Conservation (phyloP, 345 rosid species). For the Nephelium lappaceum region DNA sequence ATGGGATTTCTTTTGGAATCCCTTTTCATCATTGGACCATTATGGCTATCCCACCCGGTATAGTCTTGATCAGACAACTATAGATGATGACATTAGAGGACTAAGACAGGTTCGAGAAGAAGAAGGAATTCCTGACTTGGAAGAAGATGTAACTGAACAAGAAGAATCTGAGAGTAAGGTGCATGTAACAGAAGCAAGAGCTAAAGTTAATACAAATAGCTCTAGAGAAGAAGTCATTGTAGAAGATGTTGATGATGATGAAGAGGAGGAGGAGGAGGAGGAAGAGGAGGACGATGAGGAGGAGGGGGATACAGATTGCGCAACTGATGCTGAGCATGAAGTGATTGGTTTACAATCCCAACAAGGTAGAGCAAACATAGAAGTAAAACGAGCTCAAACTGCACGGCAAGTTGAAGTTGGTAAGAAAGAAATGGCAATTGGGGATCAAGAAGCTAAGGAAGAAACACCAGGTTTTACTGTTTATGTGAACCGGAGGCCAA, state of each 20-base stretch:
- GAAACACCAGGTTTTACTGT: conserved; percentile 86
- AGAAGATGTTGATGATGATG: conserved; percentile 69
- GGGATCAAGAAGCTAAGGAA: conserved; percentile 41
- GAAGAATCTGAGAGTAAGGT: conserved; percentile 46
- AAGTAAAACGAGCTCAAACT: conserved; percentile 52
- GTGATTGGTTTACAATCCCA: conserved; percentile 45
- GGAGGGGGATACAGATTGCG: conserved; percentile 49
- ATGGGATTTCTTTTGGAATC: conserved; percentile 99
- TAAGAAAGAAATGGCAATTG: conserved; percentile 57
- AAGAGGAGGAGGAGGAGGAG: conserved; percentile 28
- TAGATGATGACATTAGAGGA: conserved; percentile 82
- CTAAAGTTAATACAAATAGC: conserved; percentile 34
- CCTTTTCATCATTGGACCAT: conserved; percentile 85
- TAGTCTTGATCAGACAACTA: conserved; percentile 57
- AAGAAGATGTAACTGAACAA: conserved; percentile 74
- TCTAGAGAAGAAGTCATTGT: conserved; percentile 66
- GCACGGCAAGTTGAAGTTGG: conserved; percentile 53
- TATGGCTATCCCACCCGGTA: conserved; percentile 64
- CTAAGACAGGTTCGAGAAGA: conserved; percentile 91
- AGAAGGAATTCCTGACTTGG: conserved; percentile 94
- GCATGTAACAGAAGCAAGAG: conserved; percentile 35
- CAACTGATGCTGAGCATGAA: conserved; percentile 43
- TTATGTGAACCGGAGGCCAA: conserved; percentile 86
- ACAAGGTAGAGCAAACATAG: conserved; percentile 44
- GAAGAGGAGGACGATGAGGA: conserved; percentile 44